phyloP scores from a whole-genome alignment of 2,329 filamentous ascomycete genomes.

The Monascus ruber region DNA sequence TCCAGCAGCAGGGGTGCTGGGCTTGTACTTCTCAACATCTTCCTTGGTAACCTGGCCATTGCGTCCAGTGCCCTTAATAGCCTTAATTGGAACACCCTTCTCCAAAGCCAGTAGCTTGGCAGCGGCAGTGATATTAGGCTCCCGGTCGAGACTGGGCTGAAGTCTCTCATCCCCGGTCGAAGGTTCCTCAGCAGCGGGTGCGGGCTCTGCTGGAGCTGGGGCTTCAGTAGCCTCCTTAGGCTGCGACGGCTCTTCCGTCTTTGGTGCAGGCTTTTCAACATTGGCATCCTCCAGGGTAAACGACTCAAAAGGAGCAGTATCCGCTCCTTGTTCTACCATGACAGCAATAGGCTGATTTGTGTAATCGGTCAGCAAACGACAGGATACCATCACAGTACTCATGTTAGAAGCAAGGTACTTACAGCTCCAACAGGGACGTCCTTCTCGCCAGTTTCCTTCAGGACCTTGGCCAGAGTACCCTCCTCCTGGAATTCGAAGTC shows the following conservation, averaged over 20 bases:
- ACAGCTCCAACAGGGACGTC: constrained; percentile 91
- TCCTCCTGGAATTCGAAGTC: constrained; percentile 99
- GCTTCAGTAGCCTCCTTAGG: constrained; percentile 32
- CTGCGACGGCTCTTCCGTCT: constrained; percentile 53
- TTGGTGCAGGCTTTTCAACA: constrained; percentile 59
- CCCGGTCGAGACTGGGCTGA: constrained; percentile 72
- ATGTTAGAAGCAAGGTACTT: constrained; percentile 37
- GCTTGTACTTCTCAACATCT: constrained; percentile 79
- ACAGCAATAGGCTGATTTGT: constrained; percentile 75
- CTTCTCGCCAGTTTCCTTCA: constrained; percentile 88
- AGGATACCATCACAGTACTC: not conserved
- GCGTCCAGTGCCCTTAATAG: constrained; percentile 76
- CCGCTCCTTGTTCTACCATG: constrained; percentile 80
- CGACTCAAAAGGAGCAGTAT: constrained; percentile 75
- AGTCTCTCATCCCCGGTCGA: constrained; percentile 64
- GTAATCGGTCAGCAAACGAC: constrained; percentile 13
- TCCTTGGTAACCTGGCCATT: constrained; percentile 81
- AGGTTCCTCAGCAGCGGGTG: constrained; percentile 49
- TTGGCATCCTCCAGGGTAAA: constrained; percentile 87
- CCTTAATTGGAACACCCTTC: constrained; percentile 64
- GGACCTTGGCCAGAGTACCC: constrained; percentile 84
- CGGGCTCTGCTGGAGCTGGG: constrained; percentile 42
- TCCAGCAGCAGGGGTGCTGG: constrained; percentile 42
- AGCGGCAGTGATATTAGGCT: constrained; percentile 59
- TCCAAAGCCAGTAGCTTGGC: constrained; percentile 77